Conservation (phyloP, 768 basidiomycete species). For the Tephrocybe sp. region DNA sequence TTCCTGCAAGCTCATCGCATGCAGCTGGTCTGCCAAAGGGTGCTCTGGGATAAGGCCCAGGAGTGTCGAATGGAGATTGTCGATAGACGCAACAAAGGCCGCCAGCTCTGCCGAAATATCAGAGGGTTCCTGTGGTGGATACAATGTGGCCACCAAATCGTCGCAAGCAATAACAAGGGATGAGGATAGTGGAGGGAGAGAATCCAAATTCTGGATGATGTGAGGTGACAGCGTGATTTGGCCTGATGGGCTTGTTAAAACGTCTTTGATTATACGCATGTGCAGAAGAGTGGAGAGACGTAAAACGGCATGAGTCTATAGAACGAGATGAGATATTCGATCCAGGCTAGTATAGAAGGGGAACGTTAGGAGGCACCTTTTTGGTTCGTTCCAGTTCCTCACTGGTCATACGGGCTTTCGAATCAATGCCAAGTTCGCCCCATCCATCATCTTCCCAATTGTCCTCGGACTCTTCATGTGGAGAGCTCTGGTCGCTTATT, state of each 20-base stretch:
- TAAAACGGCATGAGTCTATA: constrained; percentile 57
- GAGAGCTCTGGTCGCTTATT: constrained; percentile 36
- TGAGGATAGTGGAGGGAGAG: constrained; percentile 47
- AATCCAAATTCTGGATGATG: constrained; percentile 40
- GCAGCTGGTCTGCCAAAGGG: constrained; percentile 29
- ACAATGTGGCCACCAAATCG: constrained; percentile 65
- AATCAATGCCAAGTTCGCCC: constrained; percentile 59
- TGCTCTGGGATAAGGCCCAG: constrained; percentile 20
- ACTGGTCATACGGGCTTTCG: constrained; percentile 40
- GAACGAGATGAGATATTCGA: constrained; percentile 1
- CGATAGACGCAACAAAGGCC: constrained; percentile 34
- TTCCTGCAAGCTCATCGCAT: constrained; percentile 19
- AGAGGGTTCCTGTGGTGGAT: constrained; percentile 55
- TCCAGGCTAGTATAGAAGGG: too few species aligned
- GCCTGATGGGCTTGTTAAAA: constrained; percentile 34
- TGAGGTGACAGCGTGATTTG: constrained; percentile 14
- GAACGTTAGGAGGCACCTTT: constrained; percentile 46
- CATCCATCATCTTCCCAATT: constrained; percentile 65
- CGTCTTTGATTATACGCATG: constrained; percentile 52
- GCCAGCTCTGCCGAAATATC: constrained; percentile 39
- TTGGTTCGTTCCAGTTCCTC: constrained; percentile 56
- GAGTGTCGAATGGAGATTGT: constrained; percentile 32
- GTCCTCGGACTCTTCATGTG: constrained; percentile 36
- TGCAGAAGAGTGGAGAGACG: constrained; percentile 62
- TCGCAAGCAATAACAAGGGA: constrained; percentile 55